Percentiles rank a stretch among this genome's conserved stretches.
These are phyloP conservation scores for Trichoderma gracile DNA, from an alignment of 2,329 filamentous ascomycete species.

Conservation along the genomic window DNA sequence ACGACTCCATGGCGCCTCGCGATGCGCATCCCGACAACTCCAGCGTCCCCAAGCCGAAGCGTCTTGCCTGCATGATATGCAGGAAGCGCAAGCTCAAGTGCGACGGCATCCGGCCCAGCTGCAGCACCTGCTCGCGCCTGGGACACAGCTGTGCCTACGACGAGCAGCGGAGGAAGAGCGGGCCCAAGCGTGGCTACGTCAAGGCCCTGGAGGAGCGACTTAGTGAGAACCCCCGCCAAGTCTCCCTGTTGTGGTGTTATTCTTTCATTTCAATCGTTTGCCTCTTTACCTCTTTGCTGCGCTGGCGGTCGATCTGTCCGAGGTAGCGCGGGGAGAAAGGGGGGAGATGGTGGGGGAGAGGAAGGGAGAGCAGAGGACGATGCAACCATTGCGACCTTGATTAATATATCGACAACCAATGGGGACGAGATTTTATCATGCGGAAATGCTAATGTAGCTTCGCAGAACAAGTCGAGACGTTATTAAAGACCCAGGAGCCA, in stretches of 20 bases:
- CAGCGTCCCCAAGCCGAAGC: conserved; percentile 76
- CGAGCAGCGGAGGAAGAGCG: conserved; percentile 90
- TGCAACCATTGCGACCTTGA: background rate
- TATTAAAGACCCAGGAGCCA: conserved; percentile 73
- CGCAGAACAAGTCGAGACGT: conserved; percentile 88
- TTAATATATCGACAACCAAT: background rate
- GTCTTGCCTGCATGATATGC: conserved; percentile 92
- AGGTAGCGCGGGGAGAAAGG: background rate
- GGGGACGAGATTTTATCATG: background rate
- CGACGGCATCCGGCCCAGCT: conserved; percentile 80
- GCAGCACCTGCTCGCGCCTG: conserved; percentile 83
- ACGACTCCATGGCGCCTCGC: conserved; percentile 40
- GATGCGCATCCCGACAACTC: conserved; percentile 53
- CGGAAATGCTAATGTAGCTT: conserved; percentile 15
- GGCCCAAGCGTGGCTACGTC: conserved; percentile 90
- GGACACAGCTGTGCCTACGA: conserved; percentile 88
- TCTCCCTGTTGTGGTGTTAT: background rate
- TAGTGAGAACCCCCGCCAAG: conserved; percentile 57
- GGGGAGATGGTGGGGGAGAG: background rate
- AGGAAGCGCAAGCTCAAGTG: conserved; percentile 89
- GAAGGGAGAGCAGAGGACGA: background rate
- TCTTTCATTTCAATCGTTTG: background rate
- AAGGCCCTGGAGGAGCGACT: conserved; percentile 90
- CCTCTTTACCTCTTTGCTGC: background rate
- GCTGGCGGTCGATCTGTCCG: background rate